Conservation (phyloP, 768 basidiomycete species). For the Cystofilobasidium capitatum region DNA sequence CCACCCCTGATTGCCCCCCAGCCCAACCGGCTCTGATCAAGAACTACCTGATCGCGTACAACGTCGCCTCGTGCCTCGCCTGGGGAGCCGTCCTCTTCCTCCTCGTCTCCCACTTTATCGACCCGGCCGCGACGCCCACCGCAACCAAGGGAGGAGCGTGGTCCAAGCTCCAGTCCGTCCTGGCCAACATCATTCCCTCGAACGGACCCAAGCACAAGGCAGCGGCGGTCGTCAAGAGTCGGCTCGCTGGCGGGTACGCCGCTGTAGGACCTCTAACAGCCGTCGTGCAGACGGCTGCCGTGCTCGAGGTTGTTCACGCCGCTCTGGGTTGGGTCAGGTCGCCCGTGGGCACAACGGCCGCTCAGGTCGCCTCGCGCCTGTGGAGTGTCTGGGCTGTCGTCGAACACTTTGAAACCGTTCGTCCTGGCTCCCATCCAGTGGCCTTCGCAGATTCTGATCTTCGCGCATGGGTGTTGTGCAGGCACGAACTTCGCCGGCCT, state of each 20-base stretch:
- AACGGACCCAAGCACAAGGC: background rate
- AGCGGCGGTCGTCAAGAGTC: slow-evolving; percentile 41
- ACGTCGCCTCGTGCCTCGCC: slow-evolving; percentile 58
- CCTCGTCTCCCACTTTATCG: slow-evolving; percentile 42
- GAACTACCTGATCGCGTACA: slow-evolving; percentile 69
- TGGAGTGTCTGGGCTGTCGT: slow-evolving; percentile 79
- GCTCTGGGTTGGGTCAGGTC: slow-evolving; percentile 68
- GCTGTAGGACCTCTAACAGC: slow-evolving; percentile 55
- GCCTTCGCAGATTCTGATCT: background rate
- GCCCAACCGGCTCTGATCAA: slow-evolving; percentile 13
- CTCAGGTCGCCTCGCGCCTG: slow-evolving; percentile 72
- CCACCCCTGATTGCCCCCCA: background rate
- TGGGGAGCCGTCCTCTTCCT: slow-evolving; percentile 64
- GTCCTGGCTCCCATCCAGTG: slow-evolving; percentile 31
- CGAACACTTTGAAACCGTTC: slow-evolving; percentile 53
- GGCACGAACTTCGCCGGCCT: slow-evolving; percentile 63
- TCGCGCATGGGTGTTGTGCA: slow-evolving; percentile 13
- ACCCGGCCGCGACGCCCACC: slow-evolving; percentile 35
- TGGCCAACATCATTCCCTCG: background rate
- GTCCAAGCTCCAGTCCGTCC: slow-evolving; percentile 17
- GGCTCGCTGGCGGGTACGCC: slow-evolving; percentile 52
- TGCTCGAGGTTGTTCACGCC: slow-evolving; percentile 74
- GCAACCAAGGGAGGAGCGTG: background rate
- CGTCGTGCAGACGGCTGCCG: slow-evolving; percentile 71
- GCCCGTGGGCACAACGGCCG: slow-evolving; percentile 59